A percentile compares a stretch with the other conserved stretches of the same genome.
phyloP scores from a whole-genome alignment of 371 early-diverging fungal species.

The Pancytospora philotis region DNA sequence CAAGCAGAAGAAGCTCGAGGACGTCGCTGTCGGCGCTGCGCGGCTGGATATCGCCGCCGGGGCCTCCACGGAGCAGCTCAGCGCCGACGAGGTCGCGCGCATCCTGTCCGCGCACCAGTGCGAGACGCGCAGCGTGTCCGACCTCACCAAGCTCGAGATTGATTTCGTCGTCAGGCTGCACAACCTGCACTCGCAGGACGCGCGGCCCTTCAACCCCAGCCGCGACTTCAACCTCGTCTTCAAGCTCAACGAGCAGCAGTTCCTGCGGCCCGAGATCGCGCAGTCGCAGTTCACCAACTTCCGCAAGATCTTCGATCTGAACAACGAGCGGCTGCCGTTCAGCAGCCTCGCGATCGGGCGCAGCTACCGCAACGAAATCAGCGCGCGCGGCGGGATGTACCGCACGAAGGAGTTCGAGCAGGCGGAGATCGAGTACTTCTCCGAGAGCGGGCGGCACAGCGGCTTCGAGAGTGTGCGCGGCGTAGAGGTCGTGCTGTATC shows the following conservation, averaged over 20 bases:
- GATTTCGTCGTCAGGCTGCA: slow-evolving; percentile 72
- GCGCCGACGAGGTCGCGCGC: neutral
- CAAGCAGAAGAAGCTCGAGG: slow-evolving; percentile 67
- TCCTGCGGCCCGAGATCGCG: slow-evolving; percentile 95
- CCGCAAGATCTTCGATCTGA: slow-evolving; percentile 83
- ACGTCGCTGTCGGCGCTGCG: slow-evolving; percentile 61
- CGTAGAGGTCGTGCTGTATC: slow-evolving; percentile 67
- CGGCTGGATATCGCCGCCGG: slow-evolving; percentile 55
- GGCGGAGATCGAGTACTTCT: slow-evolving; percentile 99
- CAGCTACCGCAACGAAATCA: slow-evolving; percentile 97
- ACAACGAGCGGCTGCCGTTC: slow-evolving; percentile 94
- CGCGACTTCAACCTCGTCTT: slow-evolving; percentile 98
- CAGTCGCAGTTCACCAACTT: slow-evolving; percentile 99
- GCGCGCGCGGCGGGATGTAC: slow-evolving; percentile 86
- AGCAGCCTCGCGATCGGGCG: slow-evolving; percentile 94
- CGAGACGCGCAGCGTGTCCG: slow-evolving; percentile 63
- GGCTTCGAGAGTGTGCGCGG: slow-evolving; percentile 74
- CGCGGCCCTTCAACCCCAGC: slow-evolving; percentile 69
- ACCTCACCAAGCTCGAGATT: slow-evolving; percentile 74
- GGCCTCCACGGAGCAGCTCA: slow-evolving; percentile 4
- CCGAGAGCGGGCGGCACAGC: slow-evolving; percentile 76
- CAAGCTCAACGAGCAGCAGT: slow-evolving; percentile 70
- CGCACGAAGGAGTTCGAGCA: slow-evolving; percentile 95
- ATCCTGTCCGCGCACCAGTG: neutral
- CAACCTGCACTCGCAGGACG: slow-evolving; percentile 66